Conservation (phyloP, 345 rosid genomes). For the Populus nigra region DNA sequence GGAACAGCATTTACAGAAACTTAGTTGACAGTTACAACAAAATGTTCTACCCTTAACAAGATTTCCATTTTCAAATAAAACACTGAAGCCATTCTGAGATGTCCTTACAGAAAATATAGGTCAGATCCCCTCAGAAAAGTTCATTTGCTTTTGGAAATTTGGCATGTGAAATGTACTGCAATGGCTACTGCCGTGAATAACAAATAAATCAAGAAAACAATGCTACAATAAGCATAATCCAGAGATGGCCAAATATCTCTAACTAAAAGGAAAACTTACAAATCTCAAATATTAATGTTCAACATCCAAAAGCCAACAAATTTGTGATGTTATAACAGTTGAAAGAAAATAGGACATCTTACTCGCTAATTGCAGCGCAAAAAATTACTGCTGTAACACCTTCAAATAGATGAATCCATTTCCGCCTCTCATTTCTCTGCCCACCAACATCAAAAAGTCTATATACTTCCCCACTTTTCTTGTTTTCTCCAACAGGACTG, state of each 20-base stretch:
- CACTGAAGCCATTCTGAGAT: background rate
- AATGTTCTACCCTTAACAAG: background rate
- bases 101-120: background rate
- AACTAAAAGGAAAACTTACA: background rate
- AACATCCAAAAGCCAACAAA: conserved; percentile 2
- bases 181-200: background rate
- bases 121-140: background rate
- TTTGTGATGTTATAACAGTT: background rate
- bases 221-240: background rate
- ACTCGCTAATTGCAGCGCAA: conserved; percentile 99
- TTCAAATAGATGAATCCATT: conserved; percentile 99
- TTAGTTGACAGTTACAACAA: background rate
- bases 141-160: background rate
- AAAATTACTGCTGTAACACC: conserved; percentile 97
- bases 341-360: conserved; percentile 35
- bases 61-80: background rate
- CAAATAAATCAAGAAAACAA: background rate
- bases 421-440: conserved; percentile 97
- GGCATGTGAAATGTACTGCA: background rate
- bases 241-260: background rate
- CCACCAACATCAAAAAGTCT: conserved; percentile 98
- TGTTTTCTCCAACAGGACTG: conserved; percentile 96
- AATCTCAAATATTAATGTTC: background rate
- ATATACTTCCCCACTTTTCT: conserved; percentile 98
- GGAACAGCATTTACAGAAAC: background rate